These are phyloP conservation scores for Pseudocercospora fuligena DNA, from an alignment of 2,329 filamentous ascomycete species.

Conservation along the genomic window DNA sequence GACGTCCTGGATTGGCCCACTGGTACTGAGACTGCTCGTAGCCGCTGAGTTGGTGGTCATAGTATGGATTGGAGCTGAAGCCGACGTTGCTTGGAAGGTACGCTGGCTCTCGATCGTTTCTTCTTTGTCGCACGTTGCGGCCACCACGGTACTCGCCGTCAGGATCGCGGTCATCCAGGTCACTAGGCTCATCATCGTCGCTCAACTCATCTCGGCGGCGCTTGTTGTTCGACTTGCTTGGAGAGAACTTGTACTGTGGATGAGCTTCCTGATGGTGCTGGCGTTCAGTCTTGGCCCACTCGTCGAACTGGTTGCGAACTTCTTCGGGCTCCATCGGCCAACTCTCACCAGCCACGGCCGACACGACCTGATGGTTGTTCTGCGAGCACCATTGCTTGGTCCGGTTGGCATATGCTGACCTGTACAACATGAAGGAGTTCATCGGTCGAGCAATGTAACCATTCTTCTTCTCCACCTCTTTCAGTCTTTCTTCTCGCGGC, in stretches of 20 bases:
- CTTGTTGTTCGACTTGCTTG: slow-evolving; percentile 69
- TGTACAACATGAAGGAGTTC: slow-evolving; percentile 98
- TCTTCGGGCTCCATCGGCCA: slow-evolving; percentile 82
- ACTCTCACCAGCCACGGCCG: slow-evolving; percentile 80
- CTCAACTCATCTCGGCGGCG: slow-evolving; percentile 47
- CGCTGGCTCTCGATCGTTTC: slow-evolving; percentile 30
- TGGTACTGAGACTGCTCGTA: slow-evolving; percentile 39
- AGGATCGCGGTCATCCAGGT: slow-evolving; percentile 40
- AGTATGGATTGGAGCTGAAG: slow-evolving; percentile 41
- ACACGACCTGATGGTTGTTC: slow-evolving; percentile 94
- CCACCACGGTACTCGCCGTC: slow-evolving; percentile 40
- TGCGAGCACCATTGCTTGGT: slow-evolving; percentile 80
- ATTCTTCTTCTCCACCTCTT: slow-evolving; percentile 71
- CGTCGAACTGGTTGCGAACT: slow-evolving; percentile 75
- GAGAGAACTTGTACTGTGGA: slow-evolving; percentile 92
- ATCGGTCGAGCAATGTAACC: slow-evolving; percentile 89
- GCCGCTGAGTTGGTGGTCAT: slow-evolving; percentile 32
- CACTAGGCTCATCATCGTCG: slow-evolving; percentile 41
- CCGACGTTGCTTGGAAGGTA: slow-evolving; percentile 36
- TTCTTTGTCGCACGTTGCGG: slow-evolving; percentile 33
- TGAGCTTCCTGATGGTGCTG: slow-evolving; percentile 84
- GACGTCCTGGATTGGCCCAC: slow-evolving; percentile 36
- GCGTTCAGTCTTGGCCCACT: slow-evolving; percentile 78
- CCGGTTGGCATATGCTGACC: slow-evolving; percentile 86
- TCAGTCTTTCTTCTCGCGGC: slow-evolving; percentile 65